These are phyloP conservation scores for Coniella lustricola DNA, from an alignment of 2,329 filamentous ascomycete genomes.

Conservation along the genomic window DNA sequence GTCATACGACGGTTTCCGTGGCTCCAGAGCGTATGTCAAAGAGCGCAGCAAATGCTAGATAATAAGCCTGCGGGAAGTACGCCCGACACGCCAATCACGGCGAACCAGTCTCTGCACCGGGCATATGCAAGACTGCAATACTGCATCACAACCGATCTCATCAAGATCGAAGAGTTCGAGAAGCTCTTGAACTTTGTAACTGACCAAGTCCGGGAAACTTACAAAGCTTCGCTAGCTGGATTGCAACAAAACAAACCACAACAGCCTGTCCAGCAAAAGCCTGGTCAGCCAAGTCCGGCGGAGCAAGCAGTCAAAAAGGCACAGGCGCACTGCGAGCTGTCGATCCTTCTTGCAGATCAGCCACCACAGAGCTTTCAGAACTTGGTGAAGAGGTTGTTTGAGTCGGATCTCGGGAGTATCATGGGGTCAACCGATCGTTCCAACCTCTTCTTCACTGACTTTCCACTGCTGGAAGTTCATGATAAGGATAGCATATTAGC, in stretches of 20 bases:
- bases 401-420: constrained; percentile 50
- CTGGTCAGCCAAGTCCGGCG: constrained; percentile 26
- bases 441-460: constrained; percentile 67
- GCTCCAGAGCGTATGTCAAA: constrained; percentile 42
- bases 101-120: constrained; percentile 44
- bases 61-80: background rate
- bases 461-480: constrained; percentile 59
- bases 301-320: constrained; percentile 38
- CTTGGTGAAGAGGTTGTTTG: constrained; percentile 61
- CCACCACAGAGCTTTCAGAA: constrained; percentile 41
- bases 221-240: constrained; percentile 38
- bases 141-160: constrained; percentile 41
- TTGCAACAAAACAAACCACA: constrained; percentile 41
- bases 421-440: constrained; percentile 55
- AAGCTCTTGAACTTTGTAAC: constrained; percentile 47
- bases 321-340: constrained; percentile 44
- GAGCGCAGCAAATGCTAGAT: constrained; percentile 38
- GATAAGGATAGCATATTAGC: constrained; percentile 46
- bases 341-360: constrained; percentile 41
- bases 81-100: constrained; percentile 25
- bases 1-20: constrained; percentile 58
- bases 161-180: constrained; percentile 57
- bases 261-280: constrained; percentile 30
- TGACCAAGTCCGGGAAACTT: constrained; percentile 43
- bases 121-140: constrained; percentile 49